Evolutionary conservation across 108 stramenopile species (phyloP).

Genomic region (Skeletonema tropicum): DNA sequence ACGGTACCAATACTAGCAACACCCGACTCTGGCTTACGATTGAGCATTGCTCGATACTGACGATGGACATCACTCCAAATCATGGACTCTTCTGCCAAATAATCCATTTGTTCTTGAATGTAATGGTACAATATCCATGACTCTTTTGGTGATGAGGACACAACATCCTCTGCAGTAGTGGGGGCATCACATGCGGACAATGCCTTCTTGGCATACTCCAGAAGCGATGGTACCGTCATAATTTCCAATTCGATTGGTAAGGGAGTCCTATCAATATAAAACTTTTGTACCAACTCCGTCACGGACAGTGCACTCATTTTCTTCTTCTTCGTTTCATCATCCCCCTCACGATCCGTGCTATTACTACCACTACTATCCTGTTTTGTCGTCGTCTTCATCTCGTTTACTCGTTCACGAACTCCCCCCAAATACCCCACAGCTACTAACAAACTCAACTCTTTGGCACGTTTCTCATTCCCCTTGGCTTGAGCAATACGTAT

Average conservation of each 20-base stretch:
- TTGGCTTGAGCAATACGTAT: slow-evolving; percentile 63
- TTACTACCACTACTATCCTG: background rate
- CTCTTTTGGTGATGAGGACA: background rate
- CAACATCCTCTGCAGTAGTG: background rate
- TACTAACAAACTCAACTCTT: slow-evolving; percentile 52
- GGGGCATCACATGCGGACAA: background rate
- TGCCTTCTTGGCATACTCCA: background rate
- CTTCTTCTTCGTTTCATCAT: background rate
- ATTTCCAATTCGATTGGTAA: slow-evolving; percentile 3
- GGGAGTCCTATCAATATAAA: slow-evolving; percentile 15
- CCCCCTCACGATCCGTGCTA: background rate
- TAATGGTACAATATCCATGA: slow-evolving; percentile 15
- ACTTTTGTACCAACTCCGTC: slow-evolving; percentile 15
- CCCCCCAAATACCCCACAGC: slow-evolving; percentile 49
- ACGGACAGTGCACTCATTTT: slow-evolving; percentile 2
- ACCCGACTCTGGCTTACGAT: slow-evolving; percentile 31
- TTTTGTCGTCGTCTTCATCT: slow-evolving; percentile 8
- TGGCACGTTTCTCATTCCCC: slow-evolving; percentile 56
- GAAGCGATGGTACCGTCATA: slow-evolving; percentile 1
- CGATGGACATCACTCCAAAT: slow-evolving; percentile 31
- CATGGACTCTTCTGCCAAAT: slow-evolving; percentile 17
- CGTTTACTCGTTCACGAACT: slow-evolving; percentile 1
- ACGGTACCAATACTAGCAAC: background rate
- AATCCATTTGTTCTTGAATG: slow-evolving; percentile 16
- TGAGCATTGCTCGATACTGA: slow-evolving; percentile 16